These are phyloP conservation scores for Aeschynomene evenia DNA, from an alignment of 306 rosid genomes.

Conservation along the genomic window DNA sequence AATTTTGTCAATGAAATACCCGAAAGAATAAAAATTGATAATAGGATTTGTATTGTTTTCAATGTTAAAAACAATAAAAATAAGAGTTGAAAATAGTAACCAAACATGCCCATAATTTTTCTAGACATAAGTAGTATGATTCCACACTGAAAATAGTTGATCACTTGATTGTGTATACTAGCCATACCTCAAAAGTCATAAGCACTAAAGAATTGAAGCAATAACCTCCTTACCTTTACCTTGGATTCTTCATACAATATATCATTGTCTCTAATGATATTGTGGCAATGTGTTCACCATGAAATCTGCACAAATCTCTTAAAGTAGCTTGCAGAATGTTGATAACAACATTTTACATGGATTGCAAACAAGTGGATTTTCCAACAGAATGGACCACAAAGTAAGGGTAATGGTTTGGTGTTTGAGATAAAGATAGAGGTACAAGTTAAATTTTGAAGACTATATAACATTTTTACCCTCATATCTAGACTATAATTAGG, in stretches of 20 bases:
- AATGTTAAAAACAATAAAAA: no score
- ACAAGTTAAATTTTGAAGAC: no score
- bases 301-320: slow-evolving; percentile 8
- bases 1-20: no score
- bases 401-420: neutral
- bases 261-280: neutral
- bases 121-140: neutral
- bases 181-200: neutral
- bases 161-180: neutral
- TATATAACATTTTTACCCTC: neutral
- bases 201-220: neutral
- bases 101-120: neutral
- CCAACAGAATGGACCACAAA: neutral
- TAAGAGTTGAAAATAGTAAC: no score
- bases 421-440: no score
- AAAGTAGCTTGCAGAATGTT: slow-evolving; percentile 5
- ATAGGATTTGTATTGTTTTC: no score
- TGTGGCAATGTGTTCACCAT: neutral
- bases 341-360: neutral
- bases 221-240: no score
- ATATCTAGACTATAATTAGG: no score
- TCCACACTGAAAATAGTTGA: neutral
- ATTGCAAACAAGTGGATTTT: neutral
- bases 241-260: neutral
- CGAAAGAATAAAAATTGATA: no score